Conservation (phyloP, 2,329 filamentous ascomycete genomes). For the Alternaria longipes region DNA sequence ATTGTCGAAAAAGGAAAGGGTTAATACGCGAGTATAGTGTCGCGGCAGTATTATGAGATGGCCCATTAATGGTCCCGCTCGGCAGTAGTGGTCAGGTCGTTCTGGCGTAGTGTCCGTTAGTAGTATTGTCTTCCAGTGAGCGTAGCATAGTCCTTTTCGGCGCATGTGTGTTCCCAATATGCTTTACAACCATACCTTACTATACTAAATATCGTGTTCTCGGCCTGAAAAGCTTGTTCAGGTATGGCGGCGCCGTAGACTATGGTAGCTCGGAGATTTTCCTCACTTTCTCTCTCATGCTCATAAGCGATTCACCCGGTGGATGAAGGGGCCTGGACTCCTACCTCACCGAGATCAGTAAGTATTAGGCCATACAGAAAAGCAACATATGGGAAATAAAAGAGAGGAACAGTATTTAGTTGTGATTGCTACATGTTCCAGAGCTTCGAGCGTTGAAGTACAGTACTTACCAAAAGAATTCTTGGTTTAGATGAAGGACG, state of each 20-base stretch:
- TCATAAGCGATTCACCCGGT: neutral
- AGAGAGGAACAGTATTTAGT: too few species aligned
- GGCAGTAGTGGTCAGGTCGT: neutral
- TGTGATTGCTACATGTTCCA: too few species aligned
- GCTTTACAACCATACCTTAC: neutral
- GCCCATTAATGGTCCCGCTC: neutral
- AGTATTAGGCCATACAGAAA: neutral
- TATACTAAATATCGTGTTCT: neutral
- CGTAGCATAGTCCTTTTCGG: neutral
- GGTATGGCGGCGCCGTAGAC: neutral
- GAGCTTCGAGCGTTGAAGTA: too few species aligned
- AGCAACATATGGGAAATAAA: too few species aligned
- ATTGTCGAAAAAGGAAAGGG: neutral
- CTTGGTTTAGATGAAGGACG: neutral
- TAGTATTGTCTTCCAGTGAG: neutral
- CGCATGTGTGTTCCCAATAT: neutral
- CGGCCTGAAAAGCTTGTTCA: neutral
- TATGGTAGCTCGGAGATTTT: neutral
- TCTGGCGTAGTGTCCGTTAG: neutral
- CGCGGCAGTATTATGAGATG: neutral
- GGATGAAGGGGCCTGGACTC: neutral
- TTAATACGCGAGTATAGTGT: neutral
- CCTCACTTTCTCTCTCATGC: conserved; percentile 3
- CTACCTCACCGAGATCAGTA: neutral
- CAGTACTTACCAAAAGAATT: too few species aligned